Conservation (phyloP, 257 asterid species). For the Linaria vulgaris region DNA sequence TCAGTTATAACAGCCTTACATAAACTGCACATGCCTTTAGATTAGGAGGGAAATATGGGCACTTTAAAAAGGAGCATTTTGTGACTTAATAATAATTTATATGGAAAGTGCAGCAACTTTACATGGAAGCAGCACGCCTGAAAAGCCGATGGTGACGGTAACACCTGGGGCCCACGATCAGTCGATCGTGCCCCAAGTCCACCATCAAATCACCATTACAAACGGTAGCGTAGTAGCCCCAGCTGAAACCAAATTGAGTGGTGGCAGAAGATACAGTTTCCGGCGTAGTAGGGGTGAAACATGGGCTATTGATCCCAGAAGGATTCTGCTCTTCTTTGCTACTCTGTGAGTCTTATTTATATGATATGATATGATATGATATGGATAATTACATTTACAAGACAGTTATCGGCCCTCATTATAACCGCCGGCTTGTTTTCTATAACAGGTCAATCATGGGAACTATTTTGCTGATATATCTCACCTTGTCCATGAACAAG, state of each 20-base stretch:
- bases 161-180: constrained; percentile 54
- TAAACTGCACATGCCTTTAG: constrained; percentile 23
- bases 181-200: constrained; percentile 38
- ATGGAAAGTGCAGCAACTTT: constrained; percentile 49
- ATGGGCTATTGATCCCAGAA: constrained; percentile 58
- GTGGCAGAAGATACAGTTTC: constrained; percentile 46
- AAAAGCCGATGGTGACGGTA: constrained; percentile 52
- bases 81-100: no score
- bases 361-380: no score
- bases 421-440: neutral
- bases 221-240: constrained; percentile 26
- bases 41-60: constrained; percentile 5
- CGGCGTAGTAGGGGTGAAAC: constrained; percentile 52
- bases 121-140: constrained; percentile 62
- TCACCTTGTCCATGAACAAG: constrained; percentile 48
- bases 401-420: neutral
- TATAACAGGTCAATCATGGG: constrained; percentile 63
- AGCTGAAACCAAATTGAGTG: constrained; percentile 42
- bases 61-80: neutral
- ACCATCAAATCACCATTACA: constrained; percentile 74
- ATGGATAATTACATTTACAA: no score
- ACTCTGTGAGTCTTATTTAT: constrained; percentile 65
- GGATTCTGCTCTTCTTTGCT: constrained; percentile 76
- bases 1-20: neutral
- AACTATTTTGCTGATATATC: constrained; percentile 56